Evolutionary conservation across 1,284 basidiomycete genomes (phyloP), one percentile per base, ranked within the genome.

Genomic region (Cutaneotrichosporon arboriforme): DNA sequence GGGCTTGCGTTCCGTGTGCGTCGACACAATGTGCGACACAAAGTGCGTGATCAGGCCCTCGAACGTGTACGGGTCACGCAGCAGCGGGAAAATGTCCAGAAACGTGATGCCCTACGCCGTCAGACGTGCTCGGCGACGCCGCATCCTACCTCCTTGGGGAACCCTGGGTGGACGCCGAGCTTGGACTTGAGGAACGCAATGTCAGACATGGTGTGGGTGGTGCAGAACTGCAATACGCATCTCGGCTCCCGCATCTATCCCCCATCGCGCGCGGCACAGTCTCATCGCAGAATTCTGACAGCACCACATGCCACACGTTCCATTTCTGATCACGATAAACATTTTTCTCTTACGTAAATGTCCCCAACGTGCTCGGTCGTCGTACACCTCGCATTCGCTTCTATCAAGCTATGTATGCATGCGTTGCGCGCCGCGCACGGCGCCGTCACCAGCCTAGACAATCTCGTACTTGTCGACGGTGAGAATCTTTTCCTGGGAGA

Each of bases 11-110:
- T 82, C 76, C 20, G 54, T 45, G 57, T 66, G 63, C 39, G 64
- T 65, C 31, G 87, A 89, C 51, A 86, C 87, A 67, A 98, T 78
- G 72, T 90, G 94, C 74, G 90, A 81, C 53, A 90, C 72, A 55
- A 98, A 81, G 75, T 97, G 87, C 23, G 92, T 92, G 69, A 97
- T 87, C 49, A 98, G 83, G 1, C 86, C 84, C 77, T 96, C 92
- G 69, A 93, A 89, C 3, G 85, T 85, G 55, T 87, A 65, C 10
- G 92, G 91, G 68, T 90, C 80, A 18, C 85, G 82, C 23, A 96
- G 81, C 68, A 96, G 81, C 13, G 92, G 92, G 66, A 96, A 91
- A 66, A 96, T 88, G 75, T 97, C 91, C 55, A 91, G 77, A 67
- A 76, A 75, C 50, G 67, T 72, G 56, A 75, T 69, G 46, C 74